A percentile compares a stretch with the other conserved stretches of the same genome.
phyloP scores from a whole-genome alignment of 192 early-diverging fungal species.

The Coemansia erecta region DNA sequence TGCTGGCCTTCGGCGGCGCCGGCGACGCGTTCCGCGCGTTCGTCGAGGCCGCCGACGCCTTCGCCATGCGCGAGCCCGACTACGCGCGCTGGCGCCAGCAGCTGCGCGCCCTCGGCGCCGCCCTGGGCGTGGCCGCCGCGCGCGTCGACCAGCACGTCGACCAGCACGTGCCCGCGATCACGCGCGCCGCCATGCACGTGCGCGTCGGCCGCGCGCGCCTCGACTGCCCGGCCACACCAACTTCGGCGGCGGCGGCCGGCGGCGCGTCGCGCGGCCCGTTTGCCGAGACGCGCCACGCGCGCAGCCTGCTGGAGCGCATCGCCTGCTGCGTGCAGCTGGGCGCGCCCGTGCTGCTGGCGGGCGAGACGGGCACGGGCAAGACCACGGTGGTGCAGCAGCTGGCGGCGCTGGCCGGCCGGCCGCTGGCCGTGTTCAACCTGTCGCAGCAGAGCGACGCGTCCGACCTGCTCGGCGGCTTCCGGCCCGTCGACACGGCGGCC shows the following conservation, averaged over 20 bases:
- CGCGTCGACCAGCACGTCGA: conserved; percentile 70
- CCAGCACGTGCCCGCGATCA: conserved; percentile 64
- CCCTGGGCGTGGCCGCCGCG: conserved; percentile 64
- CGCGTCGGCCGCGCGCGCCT: conserved; percentile 29
- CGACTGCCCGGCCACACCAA: neutral
- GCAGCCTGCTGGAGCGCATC: conserved; percentile 81
- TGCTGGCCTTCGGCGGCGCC: conserved; percentile 40
- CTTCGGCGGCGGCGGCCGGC: neutral
- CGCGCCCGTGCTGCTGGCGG: conserved; percentile 88
- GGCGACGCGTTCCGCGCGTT: conserved; percentile 55
- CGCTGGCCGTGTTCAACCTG: conserved; percentile 91
- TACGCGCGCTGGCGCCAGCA: conserved; percentile 62
- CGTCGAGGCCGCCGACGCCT: conserved; percentile 84
- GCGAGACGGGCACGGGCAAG: conserved; percentile 98
- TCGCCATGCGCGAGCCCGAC: conserved; percentile 78
- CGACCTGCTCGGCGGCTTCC: conserved; percentile 96
- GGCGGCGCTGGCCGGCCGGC: conserved; percentile 68
- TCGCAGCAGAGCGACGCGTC: conserved; percentile 93
- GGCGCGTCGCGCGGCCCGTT: conserved; percentile 58
- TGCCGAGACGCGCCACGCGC: conserved; percentile 80
- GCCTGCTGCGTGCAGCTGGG: conserved; percentile 75
- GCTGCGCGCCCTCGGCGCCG: conserved; percentile 62
- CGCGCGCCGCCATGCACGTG: conserved; percentile 29
- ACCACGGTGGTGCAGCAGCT: conserved; percentile 94
- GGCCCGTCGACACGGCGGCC: conserved; percentile 83